Conservation (phyloP, 306 rosid species). For the Vigna mungo region DNA sequence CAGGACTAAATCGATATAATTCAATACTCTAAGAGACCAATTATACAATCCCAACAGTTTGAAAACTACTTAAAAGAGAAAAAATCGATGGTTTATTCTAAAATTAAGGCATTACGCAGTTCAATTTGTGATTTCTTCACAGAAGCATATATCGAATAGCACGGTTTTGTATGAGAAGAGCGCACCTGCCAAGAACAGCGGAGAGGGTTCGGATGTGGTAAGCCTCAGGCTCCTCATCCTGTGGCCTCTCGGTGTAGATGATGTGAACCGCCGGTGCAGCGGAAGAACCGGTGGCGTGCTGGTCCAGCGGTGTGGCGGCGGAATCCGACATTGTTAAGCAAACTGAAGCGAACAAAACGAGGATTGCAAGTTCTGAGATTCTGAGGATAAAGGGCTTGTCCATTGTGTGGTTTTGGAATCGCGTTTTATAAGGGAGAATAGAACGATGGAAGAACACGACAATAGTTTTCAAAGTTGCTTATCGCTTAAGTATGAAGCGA, state of each 20-base stretch:
- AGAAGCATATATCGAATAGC: neutral
- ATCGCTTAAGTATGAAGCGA: neutral
- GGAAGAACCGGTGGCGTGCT: constrained; percentile 35
- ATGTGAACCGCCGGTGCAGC: constrained; percentile 68
- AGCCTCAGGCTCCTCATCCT: constrained; percentile 72
- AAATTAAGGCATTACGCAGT: neutral
- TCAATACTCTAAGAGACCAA: neutral
- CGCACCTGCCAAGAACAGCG: constrained; percentile 84
- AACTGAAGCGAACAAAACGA: neutral
- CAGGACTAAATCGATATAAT: neutral
- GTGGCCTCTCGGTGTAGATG: constrained; percentile 76
- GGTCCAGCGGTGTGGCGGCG: constrained; percentile 32
- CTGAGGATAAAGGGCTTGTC: neutral
- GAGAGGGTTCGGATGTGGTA: constrained; percentile 88
- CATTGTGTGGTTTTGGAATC: neutral
- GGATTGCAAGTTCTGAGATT: neutral
- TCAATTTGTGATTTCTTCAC: neutral
- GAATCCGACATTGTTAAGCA: constrained; percentile 45
- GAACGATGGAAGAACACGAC: neutral
- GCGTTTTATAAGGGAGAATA: neutral
- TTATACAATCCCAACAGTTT: neutral
- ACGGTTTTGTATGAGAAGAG: neutral
- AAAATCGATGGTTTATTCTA: neutral
- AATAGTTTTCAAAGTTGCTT: neutral
- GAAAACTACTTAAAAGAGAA: neutral